Evolutionary conservation across 2,329 filamentous ascomycete genomes (phyloP), one percentile per base, ranked within the genome.

Genomic region (Paecilomyces sp.): DNA sequence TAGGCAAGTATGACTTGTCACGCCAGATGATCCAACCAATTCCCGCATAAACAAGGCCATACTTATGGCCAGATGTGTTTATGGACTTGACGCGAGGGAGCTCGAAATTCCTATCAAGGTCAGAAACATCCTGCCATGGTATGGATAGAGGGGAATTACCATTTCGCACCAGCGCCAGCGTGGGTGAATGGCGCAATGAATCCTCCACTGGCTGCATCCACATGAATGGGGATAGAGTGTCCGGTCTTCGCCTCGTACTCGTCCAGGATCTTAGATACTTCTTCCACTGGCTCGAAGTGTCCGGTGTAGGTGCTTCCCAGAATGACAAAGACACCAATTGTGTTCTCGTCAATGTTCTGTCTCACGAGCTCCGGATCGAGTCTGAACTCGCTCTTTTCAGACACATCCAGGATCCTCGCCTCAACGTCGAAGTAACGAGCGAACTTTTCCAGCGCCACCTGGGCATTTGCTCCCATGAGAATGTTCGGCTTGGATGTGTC

Each of bases 401-500:
- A 85, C 11, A 88, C 87, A 18, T 83, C 85, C 55, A 87, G 73
- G 60, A 88, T 88, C 54, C 83, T 80, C 25, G 85, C 82, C 68
- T 90, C 87, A 41, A 90, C 87, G 53, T 90, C 88, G 60, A 90
- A 91, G 70, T 91, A 91, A 28, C 87, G 76, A 2, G 87, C 86
- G 63, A 90, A 89, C 69, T 90, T 90, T 73, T 89, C 85, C 51
- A 90, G 78, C 0, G 87, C 87, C 0, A 90, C 88, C 72, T 90
- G 88, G 1, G 87, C 87, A 64, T 89, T 90, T 25, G 85, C 80
- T 1, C 87, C 88, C 88, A 91, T 90, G 67, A 91, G 78, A 63
- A 91, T 89, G 67, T 90, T 91, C 1, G 88, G 88, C 33, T 82
- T 84, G 1, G 74, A 78, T 1, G 80, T 83, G 63, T 88, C 85